Evolutionary conservation across 2,329 filamentous ascomycete species (phyloP).

Genomic region (Venturia asperata): DNA sequence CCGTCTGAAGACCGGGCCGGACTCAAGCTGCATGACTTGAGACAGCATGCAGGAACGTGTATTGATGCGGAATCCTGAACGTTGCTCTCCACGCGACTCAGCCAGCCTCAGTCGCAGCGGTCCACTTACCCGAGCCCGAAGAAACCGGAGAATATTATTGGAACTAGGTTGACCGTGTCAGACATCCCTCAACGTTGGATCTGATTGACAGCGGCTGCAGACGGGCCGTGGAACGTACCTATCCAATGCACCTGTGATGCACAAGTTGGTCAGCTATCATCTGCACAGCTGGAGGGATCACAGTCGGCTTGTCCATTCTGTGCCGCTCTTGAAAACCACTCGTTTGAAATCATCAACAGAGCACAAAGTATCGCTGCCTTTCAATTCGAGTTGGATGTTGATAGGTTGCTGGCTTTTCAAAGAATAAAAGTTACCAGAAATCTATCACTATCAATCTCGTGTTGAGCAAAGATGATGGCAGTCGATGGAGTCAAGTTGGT

Average conservation of each 20-base stretch:
- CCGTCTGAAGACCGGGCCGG: conserved; percentile 12
- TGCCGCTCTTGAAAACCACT: too few species aligned
- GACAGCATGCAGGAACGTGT: conserved; percentile 10
- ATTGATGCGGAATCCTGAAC: not conserved
- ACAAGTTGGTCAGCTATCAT: conserved; percentile 21
- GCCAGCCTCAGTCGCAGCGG: not conserved
- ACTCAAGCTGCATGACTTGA: conserved; percentile 3
- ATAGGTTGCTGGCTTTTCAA: too few species aligned
- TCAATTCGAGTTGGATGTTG: too few species aligned
- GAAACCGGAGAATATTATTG: conserved; percentile 43
- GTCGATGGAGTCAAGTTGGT: too few species aligned
- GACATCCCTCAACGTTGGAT: conserved; percentile 3
- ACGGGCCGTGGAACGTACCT: conserved; percentile 31
- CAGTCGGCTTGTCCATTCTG: too few species aligned
- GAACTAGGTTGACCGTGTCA: conserved; percentile 31
- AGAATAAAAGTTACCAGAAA: too few species aligned
- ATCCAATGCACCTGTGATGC: conserved; percentile 43
- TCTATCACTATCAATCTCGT: too few species aligned
- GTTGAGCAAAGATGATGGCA: too few species aligned
- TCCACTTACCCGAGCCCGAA: conserved; percentile 39
- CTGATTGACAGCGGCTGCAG: not conserved
- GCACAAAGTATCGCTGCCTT: too few species aligned
- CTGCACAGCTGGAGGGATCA: conserved; percentile 4
- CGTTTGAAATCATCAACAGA: too few species aligned
- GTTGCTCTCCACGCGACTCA: not conserved